Percentiles rank a stretch among this genome's conserved stretches.
Evolutionary conservation across 2,329 filamentous ascomycete species (phyloP).

Genomic region (Claviceps quebecensis): DNA sequence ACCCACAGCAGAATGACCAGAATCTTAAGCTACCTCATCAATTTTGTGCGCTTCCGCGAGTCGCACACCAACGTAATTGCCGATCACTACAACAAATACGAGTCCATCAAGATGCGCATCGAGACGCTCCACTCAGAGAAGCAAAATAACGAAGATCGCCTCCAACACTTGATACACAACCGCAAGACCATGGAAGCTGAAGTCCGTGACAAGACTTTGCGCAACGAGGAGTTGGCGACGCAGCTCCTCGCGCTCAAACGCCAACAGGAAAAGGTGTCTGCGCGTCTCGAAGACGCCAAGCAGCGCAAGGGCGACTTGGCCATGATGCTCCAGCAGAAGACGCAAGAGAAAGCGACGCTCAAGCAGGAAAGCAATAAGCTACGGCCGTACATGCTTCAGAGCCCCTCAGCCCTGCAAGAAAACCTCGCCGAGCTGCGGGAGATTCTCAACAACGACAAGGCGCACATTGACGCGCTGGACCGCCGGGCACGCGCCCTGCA

Average conservation of each 20-base stretch:
- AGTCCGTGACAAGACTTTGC: slow-evolving; percentile 68
- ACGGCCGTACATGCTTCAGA: slow-evolving; percentile 82
- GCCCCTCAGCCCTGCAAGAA: slow-evolving; percentile 68
- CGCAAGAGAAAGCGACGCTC: slow-evolving; percentile 52
- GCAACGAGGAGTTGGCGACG: slow-evolving; percentile 78
- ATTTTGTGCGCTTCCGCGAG: slow-evolving; percentile 94
- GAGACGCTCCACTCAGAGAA: slow-evolving; percentile 77
- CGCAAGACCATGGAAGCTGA: slow-evolving; percentile 68
- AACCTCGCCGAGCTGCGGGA: slow-evolving; percentile 70
- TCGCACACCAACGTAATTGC: slow-evolving; percentile 82
- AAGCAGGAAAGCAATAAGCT: slow-evolving; percentile 81
- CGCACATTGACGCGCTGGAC: slow-evolving; percentile 77
- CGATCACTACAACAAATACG: slow-evolving; percentile 82
- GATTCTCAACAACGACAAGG: slow-evolving; percentile 62
- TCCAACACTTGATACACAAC: slow-evolving; percentile 70
- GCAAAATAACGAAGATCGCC: slow-evolving; percentile 65
- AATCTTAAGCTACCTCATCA: slow-evolving; percentile 96
- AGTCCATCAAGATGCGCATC: slow-evolving; percentile 74
- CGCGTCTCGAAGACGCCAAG: slow-evolving; percentile 71
- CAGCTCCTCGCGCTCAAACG: slow-evolving; percentile 66
- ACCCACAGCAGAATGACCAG: slow-evolving; percentile 82
- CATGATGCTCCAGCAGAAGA: slow-evolving; percentile 55
- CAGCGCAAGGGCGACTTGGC: slow-evolving; percentile 67
- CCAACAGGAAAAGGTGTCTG: slow-evolving; percentile 69
- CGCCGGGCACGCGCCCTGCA: slow-evolving; percentile 78